phyloP scores from a whole-genome alignment of 1,139 yeast genomes.

The Pneumocystis canis region DNA sequence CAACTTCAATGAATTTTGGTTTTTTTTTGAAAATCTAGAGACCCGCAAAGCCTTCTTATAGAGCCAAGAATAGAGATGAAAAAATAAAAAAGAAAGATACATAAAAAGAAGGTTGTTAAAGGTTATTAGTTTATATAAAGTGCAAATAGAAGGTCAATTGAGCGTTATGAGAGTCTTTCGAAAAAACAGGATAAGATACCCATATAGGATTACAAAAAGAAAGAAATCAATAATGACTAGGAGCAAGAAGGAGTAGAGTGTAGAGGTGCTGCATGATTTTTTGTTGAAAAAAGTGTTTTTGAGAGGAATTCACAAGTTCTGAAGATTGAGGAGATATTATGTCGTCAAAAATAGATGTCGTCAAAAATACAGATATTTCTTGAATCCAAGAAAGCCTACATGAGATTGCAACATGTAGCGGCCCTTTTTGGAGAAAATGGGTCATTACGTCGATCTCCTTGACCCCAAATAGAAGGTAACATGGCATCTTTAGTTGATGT shows the following conservation, averaged over 20 bases:
- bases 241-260: too few species aligned
- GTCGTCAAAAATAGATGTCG: too few species aligned
- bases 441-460: conserved; percentile 15
- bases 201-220: too few species aligned
- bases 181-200: too few species aligned
- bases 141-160: too few species aligned
- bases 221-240: too few species aligned
- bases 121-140: too few species aligned
- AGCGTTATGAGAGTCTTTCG: too few species aligned
- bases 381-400: background rate
- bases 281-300: too few species aligned
- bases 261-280: too few species aligned
- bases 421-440: conserved; percentile 13
- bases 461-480: conserved; percentile 17
- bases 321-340: too few species aligned
- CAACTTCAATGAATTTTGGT: background rate
- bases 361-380: background rate
- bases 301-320: too few species aligned
- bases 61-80: background rate
- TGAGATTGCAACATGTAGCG: conserved; percentile 9
- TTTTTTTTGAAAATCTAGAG: background rate
- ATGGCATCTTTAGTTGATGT: conserved; percentile 15
- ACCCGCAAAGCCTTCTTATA: background rate
- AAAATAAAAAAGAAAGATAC: background rate
- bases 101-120: background rate